Percentiles rank a stretch among this genome's conserved stretches.
phyloP scores from a whole-genome alignment of 2,329 filamentous ascomycete genomes.

The Trichoderma afroharzianum region DNA sequence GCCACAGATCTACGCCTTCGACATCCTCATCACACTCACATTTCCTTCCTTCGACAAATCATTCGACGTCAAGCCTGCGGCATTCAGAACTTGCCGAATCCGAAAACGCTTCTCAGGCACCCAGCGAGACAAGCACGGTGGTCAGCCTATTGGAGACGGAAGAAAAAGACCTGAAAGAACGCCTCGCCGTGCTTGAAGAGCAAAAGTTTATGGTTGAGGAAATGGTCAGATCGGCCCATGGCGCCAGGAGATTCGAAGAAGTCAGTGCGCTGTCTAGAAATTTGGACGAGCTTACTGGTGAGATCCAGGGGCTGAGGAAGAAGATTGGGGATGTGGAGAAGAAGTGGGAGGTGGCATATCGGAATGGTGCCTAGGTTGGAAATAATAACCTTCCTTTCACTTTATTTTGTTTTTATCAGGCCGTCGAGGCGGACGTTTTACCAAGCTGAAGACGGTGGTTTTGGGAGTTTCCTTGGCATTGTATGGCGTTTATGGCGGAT shows the following conservation, averaged over 20 bases:
- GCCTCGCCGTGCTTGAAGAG: conserved; percentile 81
- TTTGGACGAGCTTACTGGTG: conserved; percentile 73
- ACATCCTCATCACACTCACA: conserved; percentile 28
- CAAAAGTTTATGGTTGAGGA: conserved; percentile 84
- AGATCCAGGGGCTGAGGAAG: conserved; percentile 67
- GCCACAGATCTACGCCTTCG: conserved; percentile 36
- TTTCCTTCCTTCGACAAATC: conserved; percentile 34
- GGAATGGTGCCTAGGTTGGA: conserved; percentile 25
- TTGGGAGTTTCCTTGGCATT: conserved; percentile 26
- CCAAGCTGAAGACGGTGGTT: background rate
- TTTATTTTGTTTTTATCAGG: background rate
- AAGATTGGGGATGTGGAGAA: conserved; percentile 64
- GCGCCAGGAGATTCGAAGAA: conserved; percentile 79
- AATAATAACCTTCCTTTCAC: background rate
- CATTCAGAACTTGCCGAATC: conserved; percentile 45
- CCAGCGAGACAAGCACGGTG: conserved; percentile 51
- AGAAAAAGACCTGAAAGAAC: conserved; percentile 76
- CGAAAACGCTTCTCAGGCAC: conserved; percentile 43
- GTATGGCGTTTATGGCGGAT: conserved; percentile 31
- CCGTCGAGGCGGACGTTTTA: background rate
- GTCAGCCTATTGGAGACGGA: conserved; percentile 68
- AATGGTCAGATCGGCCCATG: conserved; percentile 76
- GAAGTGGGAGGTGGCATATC: conserved; percentile 52
- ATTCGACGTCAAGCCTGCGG: conserved; percentile 39
- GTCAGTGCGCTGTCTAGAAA: conserved; percentile 76